Conservation (phyloP, 768 basidiomycete genomes). For the Multifurca ochricompacta region DNA sequence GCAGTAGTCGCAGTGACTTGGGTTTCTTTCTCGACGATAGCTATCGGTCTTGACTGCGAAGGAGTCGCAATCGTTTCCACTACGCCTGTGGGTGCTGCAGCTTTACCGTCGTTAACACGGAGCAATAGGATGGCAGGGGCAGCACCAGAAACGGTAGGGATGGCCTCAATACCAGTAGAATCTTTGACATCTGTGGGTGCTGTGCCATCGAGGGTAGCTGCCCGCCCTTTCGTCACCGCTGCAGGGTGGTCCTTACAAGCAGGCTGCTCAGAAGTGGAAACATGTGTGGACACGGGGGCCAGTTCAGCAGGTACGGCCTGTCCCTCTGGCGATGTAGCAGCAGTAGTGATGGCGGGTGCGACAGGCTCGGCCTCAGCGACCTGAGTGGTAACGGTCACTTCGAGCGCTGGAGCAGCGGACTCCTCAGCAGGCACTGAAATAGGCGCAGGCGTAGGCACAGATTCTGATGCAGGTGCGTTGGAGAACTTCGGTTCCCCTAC, state of each 20-base stretch:
- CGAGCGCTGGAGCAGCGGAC: background rate
- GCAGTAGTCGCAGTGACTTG: background rate
- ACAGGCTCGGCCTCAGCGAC: background rate
- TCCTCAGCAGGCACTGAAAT: background rate
- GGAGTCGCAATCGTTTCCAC: background rate
- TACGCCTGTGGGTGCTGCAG: background rate
- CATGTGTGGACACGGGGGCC: background rate
- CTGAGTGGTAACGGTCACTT: background rate
- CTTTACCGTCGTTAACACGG: slow-evolving; percentile 12
- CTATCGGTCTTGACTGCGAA: slow-evolving; percentile 1
- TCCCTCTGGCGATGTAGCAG: background rate
- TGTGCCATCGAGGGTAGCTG: background rate
- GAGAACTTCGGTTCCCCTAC: background rate
- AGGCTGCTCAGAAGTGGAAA: background rate
- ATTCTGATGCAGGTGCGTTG: background rate
- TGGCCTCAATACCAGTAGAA: slow-evolving; percentile 5
- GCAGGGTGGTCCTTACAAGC: background rate
- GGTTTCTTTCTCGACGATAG: slow-evolving; percentile 11
- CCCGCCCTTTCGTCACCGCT: background rate
- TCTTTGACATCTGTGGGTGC: background rate
- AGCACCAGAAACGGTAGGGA: slow-evolving; percentile 16
- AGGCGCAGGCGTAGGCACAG: background rate
- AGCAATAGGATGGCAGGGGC: background rate
- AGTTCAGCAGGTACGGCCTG: background rate
- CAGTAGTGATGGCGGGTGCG: background rate